Percentiles rank a stretch among this genome's conserved stretches.
phyloP scores from a whole-genome alignment of 352 stramenopile species.

The Globisporangium spinosum region DNA sequence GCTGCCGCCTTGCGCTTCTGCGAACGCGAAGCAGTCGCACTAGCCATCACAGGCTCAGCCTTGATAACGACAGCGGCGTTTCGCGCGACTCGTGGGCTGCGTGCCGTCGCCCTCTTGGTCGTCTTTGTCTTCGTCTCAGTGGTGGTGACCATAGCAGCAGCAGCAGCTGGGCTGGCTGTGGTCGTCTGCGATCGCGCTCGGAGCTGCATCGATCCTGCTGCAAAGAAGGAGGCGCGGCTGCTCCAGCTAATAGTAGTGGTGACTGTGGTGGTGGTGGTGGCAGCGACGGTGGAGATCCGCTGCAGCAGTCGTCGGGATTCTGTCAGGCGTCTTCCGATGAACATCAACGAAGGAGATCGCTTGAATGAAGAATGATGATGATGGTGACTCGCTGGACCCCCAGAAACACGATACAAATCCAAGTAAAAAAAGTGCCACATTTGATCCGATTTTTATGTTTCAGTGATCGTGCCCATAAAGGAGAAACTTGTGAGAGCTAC shows the following conservation, averaged over 20 bases:
- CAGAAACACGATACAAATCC: neutral
- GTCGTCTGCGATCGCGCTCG: conserved; percentile 5
- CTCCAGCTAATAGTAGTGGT: neutral
- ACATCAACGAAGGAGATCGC: conserved; percentile 7
- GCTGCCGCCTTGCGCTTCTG: neutral
- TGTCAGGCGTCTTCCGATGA: conserved; percentile 1
- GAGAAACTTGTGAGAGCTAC: neutral
- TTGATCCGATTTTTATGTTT: neutral
- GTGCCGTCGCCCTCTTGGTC: conserved; percentile 9
- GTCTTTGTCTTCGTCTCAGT: neutral
- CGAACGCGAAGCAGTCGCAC: neutral
- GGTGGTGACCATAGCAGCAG: neutral
- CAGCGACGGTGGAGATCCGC: neutral
- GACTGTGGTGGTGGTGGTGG: neutral
- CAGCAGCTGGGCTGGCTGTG: neutral
- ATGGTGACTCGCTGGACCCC: neutral
- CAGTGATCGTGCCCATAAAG: no score
- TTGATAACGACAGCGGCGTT: neutral
- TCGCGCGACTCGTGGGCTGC: neutral
- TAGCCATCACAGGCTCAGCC: neutral
- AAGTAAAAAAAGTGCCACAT: neutral
- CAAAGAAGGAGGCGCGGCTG: neutral
- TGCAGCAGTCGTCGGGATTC: neutral
- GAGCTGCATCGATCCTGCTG: conserved; percentile 5
- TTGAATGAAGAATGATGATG: neutral